Evolutionary conservation across 176 grass and related monocot species (phyloP).

Genomic region (Oryza australiensis): DNA sequence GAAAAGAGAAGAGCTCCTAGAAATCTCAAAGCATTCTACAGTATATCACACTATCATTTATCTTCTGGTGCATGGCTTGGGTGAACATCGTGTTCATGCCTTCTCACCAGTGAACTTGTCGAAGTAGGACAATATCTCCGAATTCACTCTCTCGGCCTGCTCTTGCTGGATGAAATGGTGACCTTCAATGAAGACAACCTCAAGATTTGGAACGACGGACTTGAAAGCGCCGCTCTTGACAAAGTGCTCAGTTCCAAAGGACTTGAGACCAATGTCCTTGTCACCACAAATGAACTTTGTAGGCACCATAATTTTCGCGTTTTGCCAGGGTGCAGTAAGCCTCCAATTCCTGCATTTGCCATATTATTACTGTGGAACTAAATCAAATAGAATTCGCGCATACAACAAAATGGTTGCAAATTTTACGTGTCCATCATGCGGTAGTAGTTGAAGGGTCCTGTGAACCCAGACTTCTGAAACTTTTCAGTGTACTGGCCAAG

Average conservation of each 20-base stretch:
- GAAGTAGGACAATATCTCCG: slow-evolving; percentile 59
- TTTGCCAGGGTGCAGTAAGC: slow-evolving; percentile 57
- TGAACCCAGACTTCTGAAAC: slow-evolving; percentile 73
- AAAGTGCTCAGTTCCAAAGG: slow-evolving; percentile 32
- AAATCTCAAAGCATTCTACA: neutral
- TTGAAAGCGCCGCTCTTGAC: slow-evolving; percentile 47
- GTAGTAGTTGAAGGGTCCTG: slow-evolving; percentile 72
- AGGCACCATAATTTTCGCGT: slow-evolving; percentile 49
- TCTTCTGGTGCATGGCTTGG: neutral
- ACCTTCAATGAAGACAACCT: slow-evolving; percentile 47
- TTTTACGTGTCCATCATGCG: slow-evolving; percentile 52
- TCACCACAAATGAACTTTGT: slow-evolving; percentile 48
- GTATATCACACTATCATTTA: neutral
- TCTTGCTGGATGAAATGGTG: slow-evolving; percentile 70
- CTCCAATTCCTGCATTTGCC: slow-evolving; percentile 49
- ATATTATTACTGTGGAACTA: slow-evolving; percentile 10
- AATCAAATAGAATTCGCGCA: neutral
- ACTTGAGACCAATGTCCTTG: slow-evolving; percentile 42
- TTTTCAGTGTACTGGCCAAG: slow-evolving; percentile 47
- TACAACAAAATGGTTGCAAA: neutral
- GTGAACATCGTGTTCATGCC: neutral
- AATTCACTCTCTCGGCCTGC: slow-evolving; percentile 47
- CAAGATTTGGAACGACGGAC: slow-evolving; percentile 44
- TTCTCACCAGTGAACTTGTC: slow-evolving; percentile 18
- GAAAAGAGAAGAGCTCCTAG: neutral